Evolutionary conservation across 2,329 filamentous ascomycete genomes (phyloP), one percentile per base, ranked within the genome.

Genomic region (Cephalotrichum gorgonifer): DNA sequence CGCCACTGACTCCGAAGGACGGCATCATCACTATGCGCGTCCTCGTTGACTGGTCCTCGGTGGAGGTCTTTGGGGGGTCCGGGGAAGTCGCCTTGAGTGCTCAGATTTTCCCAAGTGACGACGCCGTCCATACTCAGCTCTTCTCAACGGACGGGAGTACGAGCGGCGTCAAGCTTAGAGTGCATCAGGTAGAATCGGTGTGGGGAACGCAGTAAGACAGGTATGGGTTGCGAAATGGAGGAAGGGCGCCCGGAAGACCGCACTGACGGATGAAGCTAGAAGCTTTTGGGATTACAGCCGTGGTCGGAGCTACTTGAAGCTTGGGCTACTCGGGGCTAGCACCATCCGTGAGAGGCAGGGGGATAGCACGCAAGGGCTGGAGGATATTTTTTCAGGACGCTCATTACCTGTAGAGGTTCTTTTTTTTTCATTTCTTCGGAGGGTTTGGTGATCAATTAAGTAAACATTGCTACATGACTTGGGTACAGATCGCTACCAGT

Each of bases 31-130:
- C 27, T 1, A 38, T 50, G n/a, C 48, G 48, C 6, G 48, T 44
- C n/a, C 48, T 50, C 15, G 43, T 39, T 20, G 48, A 50, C 48
- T 50, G 48, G 48, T 45, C 42, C 31, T 50, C 48, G 22, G 48
- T 50, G 14, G 48, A 50, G 22, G 48, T 50, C 11, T 50, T 50
- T 44, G 48, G 48, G 3, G 48, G 48, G 12, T 27, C 12, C 11
- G 48, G 48, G 7, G 48, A 50, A 20, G 30, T 20, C 17, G 17
- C 27, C 1, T 14, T 50, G 41, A 50, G 41, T 26, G 41, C 48
- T 2, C 48, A 44, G 30, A 50, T 50, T 11, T 50, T 50, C 42
- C 48, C 48, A n/a, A 44, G 30, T 20, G 48, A 39, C 9, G 48
- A 31, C 14, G 27, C 48, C 33, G n/a, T 39, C 26, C 41, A 44